Evolutionary conservation across 768 basidiomycete species (phyloP).

Genomic region (Sutorius australiensis): DNA sequence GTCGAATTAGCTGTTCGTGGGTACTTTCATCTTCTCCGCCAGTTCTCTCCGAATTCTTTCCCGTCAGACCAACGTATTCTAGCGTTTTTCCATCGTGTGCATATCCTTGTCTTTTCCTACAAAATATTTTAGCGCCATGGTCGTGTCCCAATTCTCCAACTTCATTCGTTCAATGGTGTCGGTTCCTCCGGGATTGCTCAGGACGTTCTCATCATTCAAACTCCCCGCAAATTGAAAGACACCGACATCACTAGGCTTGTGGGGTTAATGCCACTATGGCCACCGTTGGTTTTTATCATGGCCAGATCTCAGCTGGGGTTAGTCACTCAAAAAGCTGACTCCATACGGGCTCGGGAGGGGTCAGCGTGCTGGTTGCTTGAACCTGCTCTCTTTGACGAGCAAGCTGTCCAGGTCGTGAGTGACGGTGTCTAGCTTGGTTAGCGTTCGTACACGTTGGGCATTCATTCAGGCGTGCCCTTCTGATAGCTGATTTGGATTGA

Average conservation of each 20-base stretch:
- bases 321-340: no score
- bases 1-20: background rate
- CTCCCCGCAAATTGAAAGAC: background rate
- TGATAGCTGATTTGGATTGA: background rate
- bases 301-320: background rate
- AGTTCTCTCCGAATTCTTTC: background rate
- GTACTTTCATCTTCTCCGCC: background rate
- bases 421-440: background rate
- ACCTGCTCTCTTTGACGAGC: background rate
- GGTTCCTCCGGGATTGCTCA: background rate
- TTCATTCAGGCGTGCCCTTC: background rate
- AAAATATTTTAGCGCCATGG: background rate
- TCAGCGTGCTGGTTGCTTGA: background rate
- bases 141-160: background rate
- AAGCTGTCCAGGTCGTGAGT: background rate
- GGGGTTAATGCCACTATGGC: background rate
- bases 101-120: background rate
- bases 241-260: background rate
- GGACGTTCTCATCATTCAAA: background rate
- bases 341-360: background rate
- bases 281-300: background rate
- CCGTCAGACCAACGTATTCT: background rate
- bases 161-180: background rate
- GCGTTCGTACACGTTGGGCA: background rate
- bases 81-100: background rate